Conservation (phyloP, 768 basidiomycete species). For the Cyclocybe cylindracea region DNA sequence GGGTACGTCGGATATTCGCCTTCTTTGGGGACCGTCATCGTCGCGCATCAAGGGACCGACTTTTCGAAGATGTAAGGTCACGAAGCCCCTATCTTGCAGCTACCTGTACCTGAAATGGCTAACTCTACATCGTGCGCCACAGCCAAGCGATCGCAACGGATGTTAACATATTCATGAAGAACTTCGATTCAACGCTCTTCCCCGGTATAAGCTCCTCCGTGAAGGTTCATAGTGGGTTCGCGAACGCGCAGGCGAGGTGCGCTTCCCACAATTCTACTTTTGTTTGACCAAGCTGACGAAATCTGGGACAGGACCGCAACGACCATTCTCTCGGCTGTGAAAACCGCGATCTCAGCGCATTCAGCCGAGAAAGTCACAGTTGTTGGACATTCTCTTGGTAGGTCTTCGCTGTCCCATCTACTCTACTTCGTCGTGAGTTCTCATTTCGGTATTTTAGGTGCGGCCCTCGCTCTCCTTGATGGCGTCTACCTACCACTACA, state of each 20-base stretch:
- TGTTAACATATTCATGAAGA: slow-evolving; percentile 27
- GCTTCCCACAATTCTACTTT: slow-evolving; percentile 2
- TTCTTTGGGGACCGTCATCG: slow-evolving; percentile 35
- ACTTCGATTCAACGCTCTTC: slow-evolving; percentile 40
- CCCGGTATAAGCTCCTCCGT: slow-evolving; percentile 44
- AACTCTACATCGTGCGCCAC: not conserved
- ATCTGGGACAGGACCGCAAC: slow-evolving; percentile 36
- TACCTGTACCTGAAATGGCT: not conserved
- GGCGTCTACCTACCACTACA: slow-evolving; percentile 55
- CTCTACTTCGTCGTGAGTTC: not conserved
- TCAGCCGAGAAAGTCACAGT: slow-evolving; percentile 38
- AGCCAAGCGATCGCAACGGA: slow-evolving; percentile 43
- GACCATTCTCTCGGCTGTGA: slow-evolving; percentile 41
- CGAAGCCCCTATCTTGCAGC: not conserved
- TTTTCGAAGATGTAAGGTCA: slow-evolving; percentile 31
- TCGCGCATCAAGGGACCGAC: slow-evolving; percentile 46
- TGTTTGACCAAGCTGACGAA: not conserved
- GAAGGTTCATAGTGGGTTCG: slow-evolving; percentile 47
- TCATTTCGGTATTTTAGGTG: slow-evolving; percentile 30
- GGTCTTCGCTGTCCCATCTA: not conserved
- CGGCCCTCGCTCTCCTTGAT: slow-evolving; percentile 56
- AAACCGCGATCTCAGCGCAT: slow-evolving; percentile 33
- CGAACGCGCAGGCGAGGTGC: slow-evolving; percentile 40
- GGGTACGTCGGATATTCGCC: slow-evolving; percentile 33
- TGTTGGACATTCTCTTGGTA: slow-evolving; percentile 49